Conservation (phyloP, 2,329 filamentous ascomycete species). For the Claviceps lovelessii region DNA sequence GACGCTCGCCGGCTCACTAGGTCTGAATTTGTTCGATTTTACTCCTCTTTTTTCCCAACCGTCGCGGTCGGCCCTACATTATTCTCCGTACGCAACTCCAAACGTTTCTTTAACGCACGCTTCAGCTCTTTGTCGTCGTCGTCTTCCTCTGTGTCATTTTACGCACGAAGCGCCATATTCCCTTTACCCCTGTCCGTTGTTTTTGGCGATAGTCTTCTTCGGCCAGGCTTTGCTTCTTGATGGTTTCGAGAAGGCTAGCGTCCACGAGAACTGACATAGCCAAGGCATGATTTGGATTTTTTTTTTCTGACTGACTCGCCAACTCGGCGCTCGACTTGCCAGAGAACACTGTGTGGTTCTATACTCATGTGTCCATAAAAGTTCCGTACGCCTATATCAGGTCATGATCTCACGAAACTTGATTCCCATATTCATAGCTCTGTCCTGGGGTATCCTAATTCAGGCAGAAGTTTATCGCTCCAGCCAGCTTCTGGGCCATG, state of each 20-base stretch:
- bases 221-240: slow-evolving; percentile 60
- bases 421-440: slow-evolving; percentile 42
- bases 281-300: slow-evolving; percentile 54
- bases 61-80: slow-evolving; percentile 12
- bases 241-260: slow-evolving; percentile 44
- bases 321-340: slow-evolving; percentile 53
- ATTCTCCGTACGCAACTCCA: slow-evolving; percentile 25
- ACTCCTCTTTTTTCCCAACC: not conserved
- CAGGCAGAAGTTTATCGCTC: slow-evolving; percentile 47
- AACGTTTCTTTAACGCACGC: slow-evolving; percentile 40
- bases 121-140: slow-evolving; percentile 37
- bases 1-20: not conserved
- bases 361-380: slow-evolving; percentile 65
- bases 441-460: slow-evolving; percentile 42
- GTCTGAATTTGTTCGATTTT: not conserved
- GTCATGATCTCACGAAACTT: slow-evolving; percentile 54
- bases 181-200: slow-evolving; percentile 21
- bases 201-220: slow-evolving; percentile 42
- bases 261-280: slow-evolving; percentile 57
- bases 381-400: slow-evolving; percentile 46
- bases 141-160: slow-evolving; percentile 20
- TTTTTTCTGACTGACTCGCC: slow-evolving; percentile 52
- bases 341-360: slow-evolving; percentile 55
- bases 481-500: slow-evolving; percentile 50
- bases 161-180: slow-evolving; percentile 10